Percentiles rank a stretch among this genome's conserved stretches.
Evolutionary conservation across 495 filamentous ascomycete species (phyloP).

Genomic region (Arthonia radiata): DNA sequence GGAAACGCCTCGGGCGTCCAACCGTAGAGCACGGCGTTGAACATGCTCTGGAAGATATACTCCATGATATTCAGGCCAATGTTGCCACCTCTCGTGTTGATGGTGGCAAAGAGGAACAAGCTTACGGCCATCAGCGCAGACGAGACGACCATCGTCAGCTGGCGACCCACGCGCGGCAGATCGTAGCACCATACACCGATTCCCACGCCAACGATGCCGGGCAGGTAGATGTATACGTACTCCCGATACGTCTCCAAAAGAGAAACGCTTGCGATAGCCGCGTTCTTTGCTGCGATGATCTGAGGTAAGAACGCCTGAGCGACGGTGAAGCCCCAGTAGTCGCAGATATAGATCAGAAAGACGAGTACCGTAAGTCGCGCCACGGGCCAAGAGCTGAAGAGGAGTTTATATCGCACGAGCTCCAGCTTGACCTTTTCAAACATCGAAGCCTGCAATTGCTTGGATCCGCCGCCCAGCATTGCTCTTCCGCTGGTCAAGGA

Average conservation of each 20-base stretch:
- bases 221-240: slow-evolving; percentile 21
- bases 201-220: slow-evolving; percentile 18
- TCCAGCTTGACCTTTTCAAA: slow-evolving; percentile 15
- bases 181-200: slow-evolving; percentile 17
- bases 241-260: slow-evolving; percentile 16
- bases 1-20: slow-evolving; percentile 33
- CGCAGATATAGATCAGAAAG: slow-evolving; percentile 19
- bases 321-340: slow-evolving; percentile 21
- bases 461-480: slow-evolving; percentile 9
- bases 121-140: slow-evolving; percentile 21
- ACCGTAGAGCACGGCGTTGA: slow-evolving; percentile 30
- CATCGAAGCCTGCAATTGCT: slow-evolving; percentile 8
- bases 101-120: slow-evolving; percentile 18
- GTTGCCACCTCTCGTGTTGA: slow-evolving; percentile 19
- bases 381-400: slow-evolving; percentile 14
- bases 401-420: slow-evolving; percentile 13
- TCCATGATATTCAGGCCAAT: slow-evolving; percentile 21
- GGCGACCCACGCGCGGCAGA: slow-evolving; percentile 17
- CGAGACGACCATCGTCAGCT: slow-evolving; percentile 21
- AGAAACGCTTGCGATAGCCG: slow-evolving; percentile 10
- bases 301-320: slow-evolving; percentile 16
- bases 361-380: slow-evolving; percentile 17
- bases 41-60: slow-evolving; percentile 25
- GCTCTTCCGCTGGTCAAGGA: slow-evolving; percentile 3
- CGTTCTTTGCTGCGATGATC: slow-evolving; percentile 18